Evolutionary conservation across 1,284 basidiomycete genomes (phyloP).

Genomic region (Trametes versicolor): DNA sequence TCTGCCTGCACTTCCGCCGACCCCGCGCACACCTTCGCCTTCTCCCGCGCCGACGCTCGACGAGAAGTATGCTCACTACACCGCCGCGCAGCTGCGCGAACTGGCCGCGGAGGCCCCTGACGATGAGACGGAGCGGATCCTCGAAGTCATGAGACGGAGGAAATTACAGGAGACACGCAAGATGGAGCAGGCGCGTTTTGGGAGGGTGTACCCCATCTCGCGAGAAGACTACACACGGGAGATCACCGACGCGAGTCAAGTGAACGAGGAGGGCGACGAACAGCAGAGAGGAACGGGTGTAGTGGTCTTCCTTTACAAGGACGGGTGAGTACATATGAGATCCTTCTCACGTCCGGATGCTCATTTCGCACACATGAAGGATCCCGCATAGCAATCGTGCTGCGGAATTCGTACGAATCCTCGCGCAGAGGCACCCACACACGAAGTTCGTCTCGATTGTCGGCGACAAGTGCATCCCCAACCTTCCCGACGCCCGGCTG

Average conservation of each 20-base stretch:
- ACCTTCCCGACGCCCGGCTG: conserved; percentile 91
- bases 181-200: conserved; percentile 79
- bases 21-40: conserved; percentile 79
- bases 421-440: conserved; percentile 87
- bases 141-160: conserved; percentile 75
- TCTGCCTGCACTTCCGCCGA: conserved; percentile 76
- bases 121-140: conserved; percentile 82
- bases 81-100: conserved; percentile 72
- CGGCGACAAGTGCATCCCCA: conserved; percentile 94
- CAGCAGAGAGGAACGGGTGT: conserved; percentile 83
- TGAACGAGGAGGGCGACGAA: conserved; percentile 72
- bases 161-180: conserved; percentile 72
- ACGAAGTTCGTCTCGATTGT: conserved; percentile 98
- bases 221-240: conserved; percentile 95
- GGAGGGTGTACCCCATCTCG: conserved; percentile 88
- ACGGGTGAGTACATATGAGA: conserved; percentile 65
- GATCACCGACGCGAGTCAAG: conserved; percentile 91
- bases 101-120: conserved; percentile 74
- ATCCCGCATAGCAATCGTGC: conserved; percentile 84
- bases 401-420: conserved; percentile 72
- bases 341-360: conserved; percentile 5
- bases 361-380: conserved; percentile 52
- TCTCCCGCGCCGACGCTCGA: conserved; percentile 73
- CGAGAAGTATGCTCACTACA: conserved; percentile 74
- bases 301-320: conserved; percentile 90